Evolutionary conservation across 306 rosid species (phyloP).

Genomic region (Inga leiocalycina): DNA sequence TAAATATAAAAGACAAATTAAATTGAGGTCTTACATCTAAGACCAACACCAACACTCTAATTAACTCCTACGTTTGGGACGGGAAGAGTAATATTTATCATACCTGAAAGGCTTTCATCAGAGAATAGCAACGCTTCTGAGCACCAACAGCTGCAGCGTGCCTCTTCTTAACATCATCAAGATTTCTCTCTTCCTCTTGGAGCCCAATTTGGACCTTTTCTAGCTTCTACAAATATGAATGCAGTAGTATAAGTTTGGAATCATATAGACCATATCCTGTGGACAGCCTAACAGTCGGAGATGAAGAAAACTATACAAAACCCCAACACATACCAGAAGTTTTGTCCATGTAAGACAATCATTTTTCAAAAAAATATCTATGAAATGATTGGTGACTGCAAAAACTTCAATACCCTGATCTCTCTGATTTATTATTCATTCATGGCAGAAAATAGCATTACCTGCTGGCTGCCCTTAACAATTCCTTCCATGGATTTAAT

Average conservation of each 20-base stretch:
- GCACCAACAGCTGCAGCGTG: conserved; percentile 61
- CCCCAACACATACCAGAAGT: background rate
- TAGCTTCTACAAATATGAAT: conserved; percentile 63
- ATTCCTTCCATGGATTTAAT: conserved; percentile 93
- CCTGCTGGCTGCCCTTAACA: conserved; percentile 89
- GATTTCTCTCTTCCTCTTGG: conserved; percentile 63
- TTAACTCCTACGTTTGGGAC: too few relatives aligned
- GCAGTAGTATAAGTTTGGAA: conserved; percentile 26
- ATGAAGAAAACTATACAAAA: conserved; percentile 8
- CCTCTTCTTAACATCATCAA: conserved; percentile 57
- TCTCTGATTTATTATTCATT: conserved; percentile 12
- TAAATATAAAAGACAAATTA: too few relatives aligned
- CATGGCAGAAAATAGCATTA: conserved; percentile 34
- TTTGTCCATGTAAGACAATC: background rate
- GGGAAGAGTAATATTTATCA: background rate
- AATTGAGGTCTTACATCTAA: too few relatives aligned
- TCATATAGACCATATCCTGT: conserved; percentile 18
- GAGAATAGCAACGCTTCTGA: conserved; percentile 69
- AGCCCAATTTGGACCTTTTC: conserved; percentile 63
- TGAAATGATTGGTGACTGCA: conserved; percentile 20
- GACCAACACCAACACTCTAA: too few relatives aligned
- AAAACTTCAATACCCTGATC: conserved; percentile 7
- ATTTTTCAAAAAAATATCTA: background rate
- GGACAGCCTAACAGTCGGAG: background rate
- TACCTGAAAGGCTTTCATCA: conserved; percentile 85